Base-by-base conservation (phyloP, 768 basidiomycete genomes). In the Agrocybe praecox region DNA sequence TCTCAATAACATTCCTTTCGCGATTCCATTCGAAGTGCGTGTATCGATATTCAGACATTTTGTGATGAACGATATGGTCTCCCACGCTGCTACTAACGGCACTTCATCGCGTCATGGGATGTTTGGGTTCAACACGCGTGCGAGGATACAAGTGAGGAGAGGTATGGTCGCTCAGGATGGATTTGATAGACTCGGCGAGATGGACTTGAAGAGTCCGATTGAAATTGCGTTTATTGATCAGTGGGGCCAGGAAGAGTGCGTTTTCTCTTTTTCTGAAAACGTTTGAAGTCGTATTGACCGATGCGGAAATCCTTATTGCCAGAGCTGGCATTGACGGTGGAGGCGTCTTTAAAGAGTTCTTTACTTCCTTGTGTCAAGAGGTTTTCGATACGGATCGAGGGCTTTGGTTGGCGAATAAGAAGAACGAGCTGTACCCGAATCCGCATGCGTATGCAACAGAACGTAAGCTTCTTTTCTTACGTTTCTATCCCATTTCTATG, bases 281-380 rank as follows among this genome's bases (percentile, higher is more conserved):
- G 7, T 15, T 26, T 53, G 45, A 19, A 6, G 9, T 29, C 26
- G 9, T 29, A 29, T 9, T 29, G 26, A 29, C 26, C 26, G 9
- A 29, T 5, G 9, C n/a, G 12, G 12, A 6, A 47, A 12, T 17
- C 49, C 21, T 12, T 17, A 69, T 6, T 66, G 53, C 24, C 57
- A 92, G 90, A 69, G 87, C 89, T 17, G 96, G 96, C 0, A 96
- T 98, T 29, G 96, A 98, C 61, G 96, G 96, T 1, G 96, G 97
- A 2, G 97, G 97, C 0, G 88, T 98, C 5, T 98, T 97, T 79
- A 99, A 98, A 69, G 97, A 98, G 70, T 97, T 98, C 63, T 84
- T 98, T 65, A 99, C 95, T 1, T 92, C 90, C 14, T 71, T 99
- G 17, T 89, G 88, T 55, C 94, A 90, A 66, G 96, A 98, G 69